Evolutionary conservation across 371 early-diverging fungal species (phyloP), one percentile per base, ranked within the genome.

Genomic region (Mortierella sp.): DNA sequence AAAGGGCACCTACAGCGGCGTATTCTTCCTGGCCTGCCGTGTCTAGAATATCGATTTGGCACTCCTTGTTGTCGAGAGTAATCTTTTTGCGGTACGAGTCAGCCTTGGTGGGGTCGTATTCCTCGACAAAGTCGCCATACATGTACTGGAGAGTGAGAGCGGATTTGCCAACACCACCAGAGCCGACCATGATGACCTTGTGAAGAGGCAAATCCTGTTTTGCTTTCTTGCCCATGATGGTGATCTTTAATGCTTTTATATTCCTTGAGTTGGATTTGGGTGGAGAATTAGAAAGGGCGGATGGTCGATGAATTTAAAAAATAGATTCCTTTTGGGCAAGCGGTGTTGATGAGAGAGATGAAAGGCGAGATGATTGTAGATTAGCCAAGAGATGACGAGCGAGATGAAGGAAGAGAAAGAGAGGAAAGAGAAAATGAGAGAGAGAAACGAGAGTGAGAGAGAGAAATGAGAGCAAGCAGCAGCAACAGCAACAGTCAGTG

Each of bases 11-110:
- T n/a, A 90, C 88, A 23, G 90, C 90, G 63, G 87, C 87, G 81
- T 88, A 90, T 82, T 94, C 96, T 86, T 95, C 94, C 72, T 95
- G 94, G 12, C 96, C 94, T 30, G 96, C 96, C 44, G 96, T 95
- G 84, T 95, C 96, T 60, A 95, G 83, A 61, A 95, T 94, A 81
- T 95, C 96, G 65, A 95, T 90, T 69, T 92, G 90, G 67, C 92
- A 92, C 68, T 94, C 94, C 64, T 85, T 81, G n/a, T 82, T 85
- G 70, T 89, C 90, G 55, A 87, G 82, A 2, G 82, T 74, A 26
- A 89, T 83, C 82, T 89, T 89, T 72, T 89, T 91, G 28, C 88
- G 84, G 66, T 91, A 91, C 29, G 89, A 91, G 74, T 95, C 96
- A 59, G 94, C 96, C 70, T 94, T 94, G 7, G 96, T 95, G 6